Evolutionary conservation across 805 yeast genomes (phyloP), one percentile per base, ranked within the genome.

Genomic region (Candida bentonensis): DNA sequence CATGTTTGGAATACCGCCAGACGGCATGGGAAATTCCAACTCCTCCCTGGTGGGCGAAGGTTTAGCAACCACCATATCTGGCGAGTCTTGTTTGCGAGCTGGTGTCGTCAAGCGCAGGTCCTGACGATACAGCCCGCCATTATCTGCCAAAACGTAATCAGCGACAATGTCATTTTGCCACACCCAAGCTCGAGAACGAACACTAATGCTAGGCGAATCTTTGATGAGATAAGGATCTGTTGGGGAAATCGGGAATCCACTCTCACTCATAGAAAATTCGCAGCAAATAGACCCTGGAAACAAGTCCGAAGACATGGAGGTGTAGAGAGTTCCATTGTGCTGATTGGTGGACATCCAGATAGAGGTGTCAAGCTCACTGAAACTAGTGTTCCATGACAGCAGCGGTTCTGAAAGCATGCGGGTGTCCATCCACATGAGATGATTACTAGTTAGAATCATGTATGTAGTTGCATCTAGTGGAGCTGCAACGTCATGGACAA

Each of bases 331-430:
- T 17, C n/a, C 36, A 30, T 11, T 11, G 17, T 30, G 13, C 17
- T 30, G 7, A 13, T 17, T 11, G 20, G 17, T 5, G 7, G 36
- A 30, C 36, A 30, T 30, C 17, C 36, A 11, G 7, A 5, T 15
- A 4, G 36, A 30, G 17, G 7, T 30, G 36, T 30, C 36, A 13
- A 5, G 7, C 5, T 30, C 36, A 15, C n/a, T 30, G 5, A 11
- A 11, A 11, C 7, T 9, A 7, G n/a, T 9, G 7, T 78, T 80
- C 88, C 94, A 82, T 0, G 88, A 72, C 1, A 85, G 53, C 2
- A 74, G 47, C 46, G 82, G 67, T 23, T 61, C 61, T n/a, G 74
- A 54, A 2, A 61, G 58, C 5, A 49, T 54, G 1, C 62, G 60
- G 15, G 50, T 44, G 15, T 56, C 56, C 17, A 79, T 51, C 68